phyloP scores from a whole-genome alignment of 2,329 filamentous ascomycete species.

The Orbilia ellipsospora region DNA sequence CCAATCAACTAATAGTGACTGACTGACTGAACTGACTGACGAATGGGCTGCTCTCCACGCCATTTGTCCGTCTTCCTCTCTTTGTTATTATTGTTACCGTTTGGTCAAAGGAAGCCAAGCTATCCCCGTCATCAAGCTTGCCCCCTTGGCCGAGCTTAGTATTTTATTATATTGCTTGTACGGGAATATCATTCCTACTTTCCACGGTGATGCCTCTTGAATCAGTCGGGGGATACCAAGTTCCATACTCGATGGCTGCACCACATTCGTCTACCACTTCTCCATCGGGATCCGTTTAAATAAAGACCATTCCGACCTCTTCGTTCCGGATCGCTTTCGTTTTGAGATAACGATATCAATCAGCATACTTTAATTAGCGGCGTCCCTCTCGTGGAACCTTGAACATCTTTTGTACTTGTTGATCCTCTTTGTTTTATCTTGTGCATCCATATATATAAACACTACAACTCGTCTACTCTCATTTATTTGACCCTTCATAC shows the following conservation, averaged over 20 bases:
- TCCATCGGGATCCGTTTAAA: conserved; percentile 10
- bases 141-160: conserved; percentile 8
- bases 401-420: neutral
- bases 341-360: too few relatives aligned
- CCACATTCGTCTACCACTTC: conserved; percentile 9
- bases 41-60: neutral
- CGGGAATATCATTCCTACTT: conserved; percentile 36
- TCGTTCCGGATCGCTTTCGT: neutral
- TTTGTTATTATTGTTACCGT: neutral
- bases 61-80: neutral
- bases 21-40: too few relatives aligned
- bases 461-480: neutral
- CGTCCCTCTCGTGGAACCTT: neutral
- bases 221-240: conserved; percentile 42
- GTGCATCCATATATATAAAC: neutral
- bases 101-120: conserved; percentile 1
- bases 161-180: neutral
- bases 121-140: neutral
- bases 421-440: neutral
- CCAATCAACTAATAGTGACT: too few relatives aligned
- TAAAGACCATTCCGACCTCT: neutral
- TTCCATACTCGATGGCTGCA: conserved; percentile 24
- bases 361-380: conserved; percentile 3
- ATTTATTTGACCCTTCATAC: conserved; percentile 4
- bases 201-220: conserved; percentile 26